These are phyloP conservation scores for Rhodotorula graminis DNA, from an alignment of 768 basidiomycete species.

Conservation along the genomic window DNA sequence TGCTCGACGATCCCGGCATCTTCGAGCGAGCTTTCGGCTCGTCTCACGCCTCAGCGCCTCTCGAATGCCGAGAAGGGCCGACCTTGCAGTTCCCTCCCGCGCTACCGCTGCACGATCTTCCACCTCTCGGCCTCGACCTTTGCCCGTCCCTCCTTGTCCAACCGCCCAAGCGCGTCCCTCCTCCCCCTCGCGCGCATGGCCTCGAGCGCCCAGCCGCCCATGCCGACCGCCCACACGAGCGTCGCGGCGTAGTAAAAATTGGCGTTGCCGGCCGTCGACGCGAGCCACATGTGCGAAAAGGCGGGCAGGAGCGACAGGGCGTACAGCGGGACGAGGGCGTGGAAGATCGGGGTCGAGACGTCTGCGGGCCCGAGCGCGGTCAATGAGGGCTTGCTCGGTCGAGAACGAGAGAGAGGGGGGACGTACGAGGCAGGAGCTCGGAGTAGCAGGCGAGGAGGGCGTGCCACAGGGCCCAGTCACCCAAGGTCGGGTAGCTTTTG, in stretches of 20 bases:
- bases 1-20: too few relatives aligned
- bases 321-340: conserved; percentile 73
- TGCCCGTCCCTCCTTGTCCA: conserved; percentile 55
- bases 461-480: conserved; percentile 80
- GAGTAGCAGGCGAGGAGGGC: conserved; percentile 77
- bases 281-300: conserved; percentile 86
- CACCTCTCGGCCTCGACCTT: conserved; percentile 29
- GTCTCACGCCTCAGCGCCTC: too few relatives aligned
- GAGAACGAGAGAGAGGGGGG: not conserved
- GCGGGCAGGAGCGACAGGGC: conserved; percentile 79
- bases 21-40: too few relatives aligned
- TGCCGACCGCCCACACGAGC: conserved; percentile 82
- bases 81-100: too few relatives aligned
- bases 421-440: conserved; percentile 74
- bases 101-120: conserved; percentile 40
- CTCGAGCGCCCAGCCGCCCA: conserved; percentile 77
- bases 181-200: conserved; percentile 76
- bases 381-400: not conserved
- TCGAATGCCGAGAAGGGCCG: too few relatives aligned
- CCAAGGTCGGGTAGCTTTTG: conserved; percentile 86
- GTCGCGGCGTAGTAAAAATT: conserved; percentile 98
- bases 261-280: conserved; percentile 87
- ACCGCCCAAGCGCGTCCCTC: conserved; percentile 58
- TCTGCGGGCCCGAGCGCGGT: conserved; percentile 53
- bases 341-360: conserved; percentile 77